Evolutionary conservation across 2,329 filamentous ascomycete genomes (phyloP).

Genomic region (Exophiala sp.): DNA sequence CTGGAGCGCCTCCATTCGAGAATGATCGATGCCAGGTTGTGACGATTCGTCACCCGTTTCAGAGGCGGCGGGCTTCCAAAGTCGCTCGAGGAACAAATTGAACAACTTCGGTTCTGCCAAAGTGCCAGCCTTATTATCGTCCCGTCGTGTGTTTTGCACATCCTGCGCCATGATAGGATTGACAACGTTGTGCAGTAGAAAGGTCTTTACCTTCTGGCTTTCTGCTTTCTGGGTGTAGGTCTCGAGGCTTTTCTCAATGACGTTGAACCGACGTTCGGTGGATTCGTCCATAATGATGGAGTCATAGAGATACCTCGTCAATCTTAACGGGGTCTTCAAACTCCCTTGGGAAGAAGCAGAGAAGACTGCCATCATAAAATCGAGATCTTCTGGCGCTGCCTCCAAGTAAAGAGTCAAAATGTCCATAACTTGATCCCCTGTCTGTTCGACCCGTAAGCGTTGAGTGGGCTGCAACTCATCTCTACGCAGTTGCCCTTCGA

Average conservation of each 20-base stretch:
- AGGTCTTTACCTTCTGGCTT: conserved; percentile 87
- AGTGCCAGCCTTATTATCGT: conserved; percentile 58
- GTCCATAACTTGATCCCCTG: conserved; percentile 79
- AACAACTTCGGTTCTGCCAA: conserved; percentile 84
- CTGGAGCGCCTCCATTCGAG: conserved; percentile 91
- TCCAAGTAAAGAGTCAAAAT: conserved; percentile 79
- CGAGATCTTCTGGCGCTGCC: conserved; percentile 70
- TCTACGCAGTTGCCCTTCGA: conserved; percentile 69
- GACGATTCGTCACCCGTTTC: conserved; percentile 79
- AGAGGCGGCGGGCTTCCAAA: conserved; percentile 86
- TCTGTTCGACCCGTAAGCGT: conserved; percentile 82
- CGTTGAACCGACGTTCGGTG: conserved; percentile 77
- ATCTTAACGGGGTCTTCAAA: conserved; percentile 69
- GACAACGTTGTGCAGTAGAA: conserved; percentile 84
- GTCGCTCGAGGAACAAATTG: conserved; percentile 82
- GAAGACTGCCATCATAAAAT: conserved; percentile 79
- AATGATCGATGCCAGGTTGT: conserved; percentile 88
- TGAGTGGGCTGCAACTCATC: conserved; percentile 69
- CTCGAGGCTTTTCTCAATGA: conserved; percentile 82
- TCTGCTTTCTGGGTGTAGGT: conserved; percentile 75
- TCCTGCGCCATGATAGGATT: conserved; percentile 98
- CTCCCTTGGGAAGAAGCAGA: conserved; percentile 80
- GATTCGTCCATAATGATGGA: conserved; percentile 80
- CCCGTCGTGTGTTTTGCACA: conserved; percentile 75
- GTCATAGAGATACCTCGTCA: conserved; percentile 80